These are phyloP conservation scores for Naganishia vaughanmartiniae DNA, from an alignment of 768 basidiomycete species.

Conservation along the genomic window DNA sequence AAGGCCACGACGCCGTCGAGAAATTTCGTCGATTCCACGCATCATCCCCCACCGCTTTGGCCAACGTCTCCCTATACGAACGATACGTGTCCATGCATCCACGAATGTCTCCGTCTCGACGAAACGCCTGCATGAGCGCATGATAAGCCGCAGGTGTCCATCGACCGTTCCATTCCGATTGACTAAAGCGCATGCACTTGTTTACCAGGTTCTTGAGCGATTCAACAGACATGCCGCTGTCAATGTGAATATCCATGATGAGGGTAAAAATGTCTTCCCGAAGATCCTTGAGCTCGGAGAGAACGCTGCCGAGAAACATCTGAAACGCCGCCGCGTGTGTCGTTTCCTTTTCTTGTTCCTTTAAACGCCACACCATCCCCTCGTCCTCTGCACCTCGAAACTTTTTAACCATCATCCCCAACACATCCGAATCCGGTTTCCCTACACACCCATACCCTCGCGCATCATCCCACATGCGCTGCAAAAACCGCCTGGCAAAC, in stretches of 20 bases:
- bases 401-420: constrained; percentile 7
- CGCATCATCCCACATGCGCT: constrained; percentile 1
- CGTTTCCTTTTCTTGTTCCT: not conserved
- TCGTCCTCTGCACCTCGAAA: constrained; percentile 5
- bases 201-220: not conserved
- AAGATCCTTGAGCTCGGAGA: not conserved
- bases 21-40: constrained; percentile 9
- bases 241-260: constrained; percentile 17
- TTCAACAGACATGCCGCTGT: not conserved
- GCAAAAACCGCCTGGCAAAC: not conserved
- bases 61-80: not conserved
- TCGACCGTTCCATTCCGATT: not conserved
- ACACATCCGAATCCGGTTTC: not conserved
- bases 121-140: constrained; percentile 6
- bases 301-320: not conserved
- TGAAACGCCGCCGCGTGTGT: not conserved
- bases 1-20: constrained; percentile 14
- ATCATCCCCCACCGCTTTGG: not conserved
- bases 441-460: not conserved
- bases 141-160: constrained; percentile 12
- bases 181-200: constrained; percentile 9
- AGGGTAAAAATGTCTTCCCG: constrained; percentile 12
- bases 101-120: constrained; percentile 4
- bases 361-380: not conserved
- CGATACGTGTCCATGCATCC: not conserved